Evolutionary conservation across 129 eudicot species (phyloP), one percentile per base, ranked within the genome.

Genomic region (Smallanthus sonchifolius): DNA sequence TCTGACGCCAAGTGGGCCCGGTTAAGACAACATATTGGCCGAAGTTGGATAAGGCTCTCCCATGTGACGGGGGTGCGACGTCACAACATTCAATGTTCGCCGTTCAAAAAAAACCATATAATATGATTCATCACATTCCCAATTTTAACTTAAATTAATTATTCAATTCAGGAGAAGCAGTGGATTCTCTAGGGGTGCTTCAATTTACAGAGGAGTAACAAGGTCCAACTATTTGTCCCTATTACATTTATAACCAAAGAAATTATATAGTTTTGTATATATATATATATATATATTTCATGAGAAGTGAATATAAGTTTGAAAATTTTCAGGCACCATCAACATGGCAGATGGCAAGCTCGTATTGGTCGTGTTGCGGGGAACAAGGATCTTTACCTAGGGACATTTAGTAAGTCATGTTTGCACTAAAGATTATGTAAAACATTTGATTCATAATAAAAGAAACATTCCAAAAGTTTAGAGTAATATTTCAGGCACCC

Each of bases 311-410:
- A 24, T 1, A 24, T 24, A 14, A n/a, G 2, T 54, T 62, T 62
- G 77, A 37, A 20, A 45, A n/a, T 38, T 57, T 60, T 77, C 91
- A 92, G 96, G 74, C 97, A 92, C 70, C 96, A 92, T 82, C 97
- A 89, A 69, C 97, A 92, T 78, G 97, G 97, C 36, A 78, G 97
- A 52, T 92, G 97, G 97, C 96, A 92, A 82, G 97, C 97, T 65
- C 85, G 96, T 65, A 92, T 92, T 10, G 97, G 97, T 71, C 89
- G 97, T 49, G 97, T 89, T 0, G 96, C 96, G 0, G 97, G 97
- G 17, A 92, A 92, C 86, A 92, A 92, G 60, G 97, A 91, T 79
- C 97, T 91, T 47, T 91, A 91, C 75, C 86, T 91, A 6, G 97
- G 97, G 57, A 89, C 97, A 77, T 92, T 92, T 79, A 92, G 97